Conservation (phyloP, 106 monocot genomes). For the Dioscorea alata region DNA sequence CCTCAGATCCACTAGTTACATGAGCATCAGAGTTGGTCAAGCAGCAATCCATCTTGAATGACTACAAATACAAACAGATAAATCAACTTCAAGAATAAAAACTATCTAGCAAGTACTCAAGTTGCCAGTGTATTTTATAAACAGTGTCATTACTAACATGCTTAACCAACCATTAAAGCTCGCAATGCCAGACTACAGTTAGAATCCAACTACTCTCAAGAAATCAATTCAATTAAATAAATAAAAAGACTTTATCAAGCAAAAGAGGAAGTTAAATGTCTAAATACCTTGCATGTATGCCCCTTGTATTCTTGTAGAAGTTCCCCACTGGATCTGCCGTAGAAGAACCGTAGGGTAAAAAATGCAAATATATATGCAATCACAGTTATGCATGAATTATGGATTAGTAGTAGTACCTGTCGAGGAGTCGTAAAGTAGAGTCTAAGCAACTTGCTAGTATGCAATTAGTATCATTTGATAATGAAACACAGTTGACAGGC, state of each 20-base stretch:
- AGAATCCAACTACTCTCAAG: too few relatives aligned
- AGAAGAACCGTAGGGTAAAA: constrained; percentile 4
- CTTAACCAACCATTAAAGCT: too few relatives aligned
- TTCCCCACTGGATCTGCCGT: constrained; percentile 70
- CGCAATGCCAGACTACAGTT: too few relatives aligned
- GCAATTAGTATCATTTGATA: constrained; percentile 95
- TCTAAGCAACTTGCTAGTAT: constrained; percentile 86
- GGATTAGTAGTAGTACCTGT: constrained; percentile 51
- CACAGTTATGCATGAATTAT: background rate
- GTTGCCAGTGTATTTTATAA: too few relatives aligned
- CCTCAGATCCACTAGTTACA: constrained; percentile 85
- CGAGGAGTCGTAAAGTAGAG: constrained; percentile 85
- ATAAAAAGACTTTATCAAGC: too few relatives aligned
- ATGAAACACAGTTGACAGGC: constrained; percentile 87
- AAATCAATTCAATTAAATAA: too few relatives aligned
- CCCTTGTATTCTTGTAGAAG: constrained; percentile 96
- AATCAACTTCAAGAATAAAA: background rate
- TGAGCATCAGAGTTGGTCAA: constrained; percentile 94
- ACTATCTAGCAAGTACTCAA: too few relatives aligned
- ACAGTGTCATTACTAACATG: too few relatives aligned
- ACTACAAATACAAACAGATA: constrained; percentile 34
- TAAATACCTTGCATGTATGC: constrained; percentile 86
- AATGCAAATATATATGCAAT: background rate
- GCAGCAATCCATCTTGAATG: constrained; percentile 98
- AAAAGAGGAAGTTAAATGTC: background rate